These are phyloP conservation scores for Chalaropsis thielavioides DNA, from an alignment of 2,329 filamentous ascomycete species.

Conservation along the genomic window DNA sequence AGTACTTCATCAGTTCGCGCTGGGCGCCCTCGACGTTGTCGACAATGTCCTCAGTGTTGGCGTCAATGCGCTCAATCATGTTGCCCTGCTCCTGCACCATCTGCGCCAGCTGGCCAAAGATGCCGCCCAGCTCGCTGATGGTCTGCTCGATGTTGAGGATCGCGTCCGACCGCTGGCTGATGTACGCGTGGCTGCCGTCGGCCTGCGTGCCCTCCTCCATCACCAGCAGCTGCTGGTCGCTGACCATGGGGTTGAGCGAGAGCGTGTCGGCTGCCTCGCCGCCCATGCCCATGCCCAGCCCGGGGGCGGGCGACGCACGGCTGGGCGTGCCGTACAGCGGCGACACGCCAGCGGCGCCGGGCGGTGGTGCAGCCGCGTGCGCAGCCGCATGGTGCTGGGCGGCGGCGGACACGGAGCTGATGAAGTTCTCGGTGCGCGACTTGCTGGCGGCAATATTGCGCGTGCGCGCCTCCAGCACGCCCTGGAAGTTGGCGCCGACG, in stretches of 20 bases:
- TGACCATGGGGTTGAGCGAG: slow-evolving; percentile 61
- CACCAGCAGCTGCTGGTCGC: slow-evolving; percentile 74
- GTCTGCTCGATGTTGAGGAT: slow-evolving; percentile 96
- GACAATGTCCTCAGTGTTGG: slow-evolving; percentile 93
- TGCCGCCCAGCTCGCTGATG: slow-evolving; percentile 75
- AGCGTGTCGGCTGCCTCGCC: slow-evolving; percentile 63
- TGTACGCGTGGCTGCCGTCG: slow-evolving; percentile 53
- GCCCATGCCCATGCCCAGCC: slow-evolving; percentile 61
- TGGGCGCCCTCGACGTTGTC: slow-evolving; percentile 98
- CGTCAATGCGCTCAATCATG: slow-evolving; percentile 94
- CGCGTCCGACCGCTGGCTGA: slow-evolving; percentile 83
- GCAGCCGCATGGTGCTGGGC: slow-evolving; percentile 50
- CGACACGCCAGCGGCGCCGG: slow-evolving; percentile 45
- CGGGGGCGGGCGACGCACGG: slow-evolving; percentile 50
- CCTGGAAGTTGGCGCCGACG: slow-evolving; percentile 91
- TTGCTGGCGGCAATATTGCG: slow-evolving; percentile 95
- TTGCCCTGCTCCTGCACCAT: slow-evolving; percentile 98
- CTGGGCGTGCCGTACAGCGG: slow-evolving; percentile 73
- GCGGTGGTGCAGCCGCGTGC: slow-evolving; percentile 23
- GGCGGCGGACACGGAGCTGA: slow-evolving; percentile 73
- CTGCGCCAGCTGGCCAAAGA: slow-evolving; percentile 84
- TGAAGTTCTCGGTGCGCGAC: slow-evolving; percentile 89
- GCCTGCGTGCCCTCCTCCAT: slow-evolving; percentile 86
- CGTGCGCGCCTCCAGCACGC: slow-evolving; percentile 86
- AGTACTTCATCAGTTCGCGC: slow-evolving; percentile 90